These are phyloP conservation scores for Metschnikowia kunwiensis DNA, from an alignment of 805 yeast species.

Conservation along the genomic window DNA sequence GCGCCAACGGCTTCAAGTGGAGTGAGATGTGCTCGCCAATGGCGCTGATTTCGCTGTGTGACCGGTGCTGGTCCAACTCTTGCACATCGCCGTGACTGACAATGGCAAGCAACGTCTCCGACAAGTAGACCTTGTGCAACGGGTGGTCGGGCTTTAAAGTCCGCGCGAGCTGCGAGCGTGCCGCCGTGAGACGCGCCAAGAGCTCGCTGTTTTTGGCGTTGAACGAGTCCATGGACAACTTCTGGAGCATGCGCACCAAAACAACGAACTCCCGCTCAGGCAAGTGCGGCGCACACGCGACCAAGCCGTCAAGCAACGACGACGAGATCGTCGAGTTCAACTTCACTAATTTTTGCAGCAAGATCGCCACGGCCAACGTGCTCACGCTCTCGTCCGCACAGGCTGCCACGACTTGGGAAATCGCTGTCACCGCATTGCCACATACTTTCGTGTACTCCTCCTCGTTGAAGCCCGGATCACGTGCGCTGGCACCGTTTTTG, in stretches of 20 bases:
- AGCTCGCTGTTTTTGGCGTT: slow-evolving; percentile 38
- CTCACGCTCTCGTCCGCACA: slow-evolving; percentile 72
- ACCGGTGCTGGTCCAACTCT: slow-evolving; percentile 71
- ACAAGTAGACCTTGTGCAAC: slow-evolving; percentile 54
- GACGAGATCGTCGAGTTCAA: slow-evolving; percentile 51
- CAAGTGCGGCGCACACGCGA: slow-evolving; percentile 57
- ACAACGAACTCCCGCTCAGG: slow-evolving; percentile 65
- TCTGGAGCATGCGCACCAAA: slow-evolving; percentile 56
- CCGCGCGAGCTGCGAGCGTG: slow-evolving; percentile 48
- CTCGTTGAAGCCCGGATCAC: slow-evolving; percentile 17
- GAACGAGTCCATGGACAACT: slow-evolving; percentile 44
- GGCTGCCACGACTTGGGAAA: slow-evolving; percentile 59
- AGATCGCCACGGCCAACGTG: slow-evolving; percentile 72
- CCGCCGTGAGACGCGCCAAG: slow-evolving; percentile 42
- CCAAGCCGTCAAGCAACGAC: slow-evolving; percentile 57
- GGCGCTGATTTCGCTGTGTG: slow-evolving; percentile 66
- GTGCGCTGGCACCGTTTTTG: slow-evolving; percentile 2
- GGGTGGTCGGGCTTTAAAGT: slow-evolving; percentile 36
- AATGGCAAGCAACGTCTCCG: slow-evolving; percentile 63
- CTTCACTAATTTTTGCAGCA: slow-evolving; percentile 68
- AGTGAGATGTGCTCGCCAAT: slow-evolving; percentile 67
- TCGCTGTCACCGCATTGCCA: slow-evolving; percentile 66
- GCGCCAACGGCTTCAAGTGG: slow-evolving; percentile 71
- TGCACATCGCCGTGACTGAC: slow-evolving; percentile 78
- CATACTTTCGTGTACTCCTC: slow-evolving; percentile 42